Base-by-base conservation (phyloP, 192 early-diverging fungal genomes). In the Lunasporangiospora selenospora region DNA sequence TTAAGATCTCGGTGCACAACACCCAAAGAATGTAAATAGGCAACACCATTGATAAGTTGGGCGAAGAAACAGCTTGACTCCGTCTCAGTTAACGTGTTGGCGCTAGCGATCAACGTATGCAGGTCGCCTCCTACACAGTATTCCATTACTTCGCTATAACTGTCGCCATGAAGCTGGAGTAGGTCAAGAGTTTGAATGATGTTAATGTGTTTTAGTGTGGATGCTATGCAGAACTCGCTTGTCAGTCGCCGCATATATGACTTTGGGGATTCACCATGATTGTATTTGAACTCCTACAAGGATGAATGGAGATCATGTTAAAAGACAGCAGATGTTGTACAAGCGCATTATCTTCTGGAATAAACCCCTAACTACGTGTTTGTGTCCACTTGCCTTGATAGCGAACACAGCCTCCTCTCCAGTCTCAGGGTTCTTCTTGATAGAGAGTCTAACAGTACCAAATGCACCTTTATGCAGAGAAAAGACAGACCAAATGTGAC, bases 1-100 rank as follows among this genome's bases (percentile, higher is more conserved):
- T 95, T 94, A n/a, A 95, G 62, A 63, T 95, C 92, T 19, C 89
- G 70, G 65, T 87, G 93, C 3, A 90, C 89, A 7, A 95, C 90
- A 4, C 93, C 93, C 76, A 89, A 88, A 0, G 77, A 77, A 64
- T 95, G 93, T 23, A 95, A 58, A 48, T 92, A 95, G 26, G 81
- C 55, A 3, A 95, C 90, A 16, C 93, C 93, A 15, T 79, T 65
- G 32, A 92, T 80, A 2, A 95, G 67, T 48, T 95, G 93, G 15
- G 87, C 82, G 67, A 93, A 93, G 77, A 88, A 92, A 63, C 86
- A 87, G 57, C 73, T 57, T 26, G 78, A 67, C 36, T 87, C 86
- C 12, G 66, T 50, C 37, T 61, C 40, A 21, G 77, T 80, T 23
- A 95, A 53, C 4, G 78, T 73, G 3, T 83, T 81, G 19, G 70